These are phyloP conservation scores for Colletotrichum liaoningense DNA, from an alignment of 2,329 filamentous ascomycete genomes.

Conservation along the genomic window DNA sequence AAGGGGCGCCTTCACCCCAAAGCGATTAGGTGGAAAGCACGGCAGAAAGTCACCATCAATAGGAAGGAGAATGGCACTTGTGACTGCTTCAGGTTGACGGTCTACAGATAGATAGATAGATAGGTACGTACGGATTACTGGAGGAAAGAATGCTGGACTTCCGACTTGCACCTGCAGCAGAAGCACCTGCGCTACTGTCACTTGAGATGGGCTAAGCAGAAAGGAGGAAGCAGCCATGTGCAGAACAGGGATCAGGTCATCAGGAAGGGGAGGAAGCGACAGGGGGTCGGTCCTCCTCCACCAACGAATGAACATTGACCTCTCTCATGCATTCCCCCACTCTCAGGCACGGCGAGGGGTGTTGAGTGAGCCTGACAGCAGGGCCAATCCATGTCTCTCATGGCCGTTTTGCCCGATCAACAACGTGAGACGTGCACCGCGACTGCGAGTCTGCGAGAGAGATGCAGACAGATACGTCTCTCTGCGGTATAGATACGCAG, in stretches of 20 bases:
- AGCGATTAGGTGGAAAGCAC: conserved; percentile 16
- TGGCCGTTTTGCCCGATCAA: background rate
- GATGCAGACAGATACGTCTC: background rate
- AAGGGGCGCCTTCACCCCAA: conserved; percentile 16
- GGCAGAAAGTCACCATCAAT: background rate
- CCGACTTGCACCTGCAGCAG: background rate
- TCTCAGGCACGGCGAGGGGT: background rate
- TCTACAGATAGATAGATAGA: too few species aligned
- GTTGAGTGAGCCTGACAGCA: background rate
- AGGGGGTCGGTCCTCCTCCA: background rate
- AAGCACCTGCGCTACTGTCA: background rate
- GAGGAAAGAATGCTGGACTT: background rate
- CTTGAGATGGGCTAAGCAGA: background rate
- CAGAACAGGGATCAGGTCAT: conserved; percentile 18
- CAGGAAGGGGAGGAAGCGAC: background rate
- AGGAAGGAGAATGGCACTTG: background rate
- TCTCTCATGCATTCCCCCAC: background rate
- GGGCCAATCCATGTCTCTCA: background rate
- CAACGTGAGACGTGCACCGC: background rate
- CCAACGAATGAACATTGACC: background rate
- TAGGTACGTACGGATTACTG: background rate
- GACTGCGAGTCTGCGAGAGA: background rate
- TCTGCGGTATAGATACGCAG: too few species aligned
- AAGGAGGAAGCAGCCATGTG: conserved; percentile 19
- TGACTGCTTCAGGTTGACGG: too few species aligned